phyloP scores from a whole-genome alignment of 2,329 filamentous ascomycete genomes.

The Botrytis cinerea region DNA sequence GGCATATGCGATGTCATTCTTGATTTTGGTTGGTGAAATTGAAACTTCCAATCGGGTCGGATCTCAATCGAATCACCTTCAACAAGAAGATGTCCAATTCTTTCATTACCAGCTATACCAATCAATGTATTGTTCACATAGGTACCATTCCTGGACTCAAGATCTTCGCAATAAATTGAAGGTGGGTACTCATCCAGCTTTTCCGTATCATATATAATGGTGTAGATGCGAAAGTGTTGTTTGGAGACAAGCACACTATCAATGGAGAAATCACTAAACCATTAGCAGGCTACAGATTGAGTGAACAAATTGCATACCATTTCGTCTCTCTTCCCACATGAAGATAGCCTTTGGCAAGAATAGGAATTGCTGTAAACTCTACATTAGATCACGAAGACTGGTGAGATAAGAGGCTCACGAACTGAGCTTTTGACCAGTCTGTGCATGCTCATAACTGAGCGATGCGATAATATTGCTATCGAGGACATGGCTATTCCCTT shows the following conservation, averaged over 20 bases:
- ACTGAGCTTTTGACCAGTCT: slow-evolving; percentile 17
- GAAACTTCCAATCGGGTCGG: slow-evolving; percentile 44
- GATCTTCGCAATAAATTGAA: slow-evolving; percentile 58
- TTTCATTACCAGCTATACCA: slow-evolving; percentile 44
- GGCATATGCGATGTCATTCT: slow-evolving; percentile 26
- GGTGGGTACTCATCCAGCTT: slow-evolving; percentile 36
- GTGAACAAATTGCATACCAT: slow-evolving; percentile 34
- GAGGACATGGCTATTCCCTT: background rate
- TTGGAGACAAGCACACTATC: slow-evolving; percentile 49
- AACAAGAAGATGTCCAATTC: slow-evolving; percentile 50
- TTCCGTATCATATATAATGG: slow-evolving; percentile 51
- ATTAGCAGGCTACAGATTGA: background rate
- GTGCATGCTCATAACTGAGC: slow-evolving; percentile 13
- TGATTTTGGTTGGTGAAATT: slow-evolving; percentile 39
- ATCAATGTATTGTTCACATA: slow-evolving; percentile 52
- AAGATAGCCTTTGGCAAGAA: slow-evolving; percentile 2
- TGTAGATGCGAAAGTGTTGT: slow-evolving; percentile 58
- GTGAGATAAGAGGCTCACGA: background rate
- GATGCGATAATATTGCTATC: background rate
- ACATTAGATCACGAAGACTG: slow-evolving; percentile 4
- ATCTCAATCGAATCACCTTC: slow-evolving; percentile 53
- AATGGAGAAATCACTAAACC: slow-evolving; percentile 46
- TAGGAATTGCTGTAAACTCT: slow-evolving; percentile 14
- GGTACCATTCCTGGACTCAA: slow-evolving; percentile 56
- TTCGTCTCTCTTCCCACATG: slow-evolving; percentile 39